Evolutionary conservation across 495 filamentous ascomycete genomes (phyloP).

Genomic region (Neurospora sp.): DNA sequence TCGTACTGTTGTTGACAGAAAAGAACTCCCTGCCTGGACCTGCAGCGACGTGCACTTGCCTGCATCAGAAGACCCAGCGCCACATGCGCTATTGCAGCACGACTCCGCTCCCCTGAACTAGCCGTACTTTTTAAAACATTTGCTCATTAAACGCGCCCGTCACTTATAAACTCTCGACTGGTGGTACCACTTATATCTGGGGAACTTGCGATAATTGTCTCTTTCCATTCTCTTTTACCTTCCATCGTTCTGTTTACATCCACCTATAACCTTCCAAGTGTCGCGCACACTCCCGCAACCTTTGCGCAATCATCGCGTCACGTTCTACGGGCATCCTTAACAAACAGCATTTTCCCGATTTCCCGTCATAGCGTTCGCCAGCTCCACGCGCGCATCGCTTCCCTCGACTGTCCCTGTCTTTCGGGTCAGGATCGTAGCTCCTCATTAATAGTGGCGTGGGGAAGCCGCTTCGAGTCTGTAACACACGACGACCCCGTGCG

Average conservation of each 20-base stretch:
- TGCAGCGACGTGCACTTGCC: not conserved
- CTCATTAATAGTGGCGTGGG: not conserved
- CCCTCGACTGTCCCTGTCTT: not conserved
- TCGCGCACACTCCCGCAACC: not conserved
- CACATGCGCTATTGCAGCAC: not conserved
- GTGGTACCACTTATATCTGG: not conserved
- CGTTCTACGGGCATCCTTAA: not conserved
- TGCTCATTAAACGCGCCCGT: not conserved
- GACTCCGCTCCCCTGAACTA: not conserved
- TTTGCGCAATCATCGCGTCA: not conserved
- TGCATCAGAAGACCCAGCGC: not conserved
- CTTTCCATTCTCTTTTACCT: not conserved
- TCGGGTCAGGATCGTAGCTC: not conserved
- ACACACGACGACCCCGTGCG: not conserved
- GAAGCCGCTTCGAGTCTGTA: not conserved
- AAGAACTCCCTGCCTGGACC: not conserved
- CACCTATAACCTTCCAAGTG: not conserved
- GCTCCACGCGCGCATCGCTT: not conserved
- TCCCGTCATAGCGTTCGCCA: not conserved
- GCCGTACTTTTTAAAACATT: not conserved
- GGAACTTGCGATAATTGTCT: not conserved
- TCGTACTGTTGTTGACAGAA: not conserved
- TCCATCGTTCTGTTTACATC: not conserved
- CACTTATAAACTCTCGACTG: not conserved
- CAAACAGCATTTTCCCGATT: not conserved